Base-by-base conservation (phyloP, 2,329 filamentous ascomycete species). In the Arthrinium phaeospermum region DNA sequence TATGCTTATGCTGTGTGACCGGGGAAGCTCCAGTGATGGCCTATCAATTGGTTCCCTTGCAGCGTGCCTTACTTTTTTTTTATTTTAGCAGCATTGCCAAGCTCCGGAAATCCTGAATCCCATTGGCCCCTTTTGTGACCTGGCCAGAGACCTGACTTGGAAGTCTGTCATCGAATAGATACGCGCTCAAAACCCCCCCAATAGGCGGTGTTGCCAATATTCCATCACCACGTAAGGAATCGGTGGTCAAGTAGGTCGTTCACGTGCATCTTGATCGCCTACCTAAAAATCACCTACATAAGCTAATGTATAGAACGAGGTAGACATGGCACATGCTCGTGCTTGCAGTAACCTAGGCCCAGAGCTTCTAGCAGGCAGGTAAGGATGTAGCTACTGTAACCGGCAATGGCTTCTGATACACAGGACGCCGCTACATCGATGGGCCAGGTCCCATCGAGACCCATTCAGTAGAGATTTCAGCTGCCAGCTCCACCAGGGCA, bases 61-160 rank as follows among this genome's bases (percentile, higher is more conserved):
- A 68, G 67, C 67, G 41, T 68, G 30, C 67, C 67, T 68, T 68
- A 19, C 37, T 34, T 61, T 41, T 34, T 61, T 41, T 34, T 34
- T 34, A 19, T 57, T 57, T 41, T 61, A 61, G 53, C 57, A 64
- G 22, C 57, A 64, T 41, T 64, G 57, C 57, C 57, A 64, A 64
- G 57, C 30, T 41, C 10, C 41, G 16, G n/a, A 41, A 14, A 64
- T 22, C 34, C 57, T 24, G 34, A 14, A 64, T 61, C 16, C 57
- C 22, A 64, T 64, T 64, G 57, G 57, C 30, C 30, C 30, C 22
- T 14, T 41, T 64, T 64, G 57, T 64, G 57, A 64, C 57, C 57
- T 64, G 57, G 14, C 34, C 22, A 19, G 57, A n/a, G 10, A 13
- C 10, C 57, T n/a, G 34, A 64, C 57, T 37, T 41, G 30, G 19